A percentile compares a stretch with the other conserved stretches of the same genome.
Conservation (phyloP, 768 basidiomycete species). For the Mycena rosella region DNA sequence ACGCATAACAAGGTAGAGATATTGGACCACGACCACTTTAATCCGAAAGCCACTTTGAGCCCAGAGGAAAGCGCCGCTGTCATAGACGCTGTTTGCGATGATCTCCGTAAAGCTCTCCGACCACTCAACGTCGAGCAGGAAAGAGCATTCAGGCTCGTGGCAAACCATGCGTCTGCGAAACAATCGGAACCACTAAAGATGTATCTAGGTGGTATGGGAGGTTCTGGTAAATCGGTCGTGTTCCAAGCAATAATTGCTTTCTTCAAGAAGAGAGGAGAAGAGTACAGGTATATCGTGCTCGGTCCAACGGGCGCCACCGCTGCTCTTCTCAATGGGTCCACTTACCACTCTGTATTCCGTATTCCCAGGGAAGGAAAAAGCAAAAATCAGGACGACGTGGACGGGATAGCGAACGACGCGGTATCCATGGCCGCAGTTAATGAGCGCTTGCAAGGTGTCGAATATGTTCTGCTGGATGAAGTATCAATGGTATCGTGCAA, state of each 20-base stretch:
- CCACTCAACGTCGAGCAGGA: slow-evolving; percentile 47
- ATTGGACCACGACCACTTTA: not conserved
- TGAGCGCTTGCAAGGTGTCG: not conserved
- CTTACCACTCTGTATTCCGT: slow-evolving; percentile 36
- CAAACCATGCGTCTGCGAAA: slow-evolving; percentile 36
- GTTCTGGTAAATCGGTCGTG: slow-evolving; percentile 50
- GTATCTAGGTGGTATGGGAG: slow-evolving; percentile 50
- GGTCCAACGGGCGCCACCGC: slow-evolving; percentile 55
- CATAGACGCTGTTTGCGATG: not conserved
- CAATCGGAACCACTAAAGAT: slow-evolving; percentile 40
- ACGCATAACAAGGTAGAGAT: not conserved
- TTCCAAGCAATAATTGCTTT: slow-evolving; percentile 44
- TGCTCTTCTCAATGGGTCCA: too few relatives aligned
- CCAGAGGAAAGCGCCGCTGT: too few relatives aligned
- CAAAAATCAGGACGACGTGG: not conserved
- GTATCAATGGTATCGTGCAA: slow-evolving; percentile 45
- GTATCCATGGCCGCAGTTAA: too few relatives aligned
- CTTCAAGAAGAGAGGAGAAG: slow-evolving; percentile 40
- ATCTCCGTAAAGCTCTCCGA: too few relatives aligned
- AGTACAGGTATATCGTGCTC: slow-evolving; percentile 38
- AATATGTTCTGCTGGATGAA: slow-evolving; percentile 45
- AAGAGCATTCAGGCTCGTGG: slow-evolving; percentile 47
- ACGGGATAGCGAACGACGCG: slow-evolving; percentile 2
- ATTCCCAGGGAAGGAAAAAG: not conserved
- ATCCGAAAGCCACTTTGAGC: too few relatives aligned